phyloP scores from a whole-genome alignment of 1,139 yeast species.

The Maudiozyma humilis region DNA sequence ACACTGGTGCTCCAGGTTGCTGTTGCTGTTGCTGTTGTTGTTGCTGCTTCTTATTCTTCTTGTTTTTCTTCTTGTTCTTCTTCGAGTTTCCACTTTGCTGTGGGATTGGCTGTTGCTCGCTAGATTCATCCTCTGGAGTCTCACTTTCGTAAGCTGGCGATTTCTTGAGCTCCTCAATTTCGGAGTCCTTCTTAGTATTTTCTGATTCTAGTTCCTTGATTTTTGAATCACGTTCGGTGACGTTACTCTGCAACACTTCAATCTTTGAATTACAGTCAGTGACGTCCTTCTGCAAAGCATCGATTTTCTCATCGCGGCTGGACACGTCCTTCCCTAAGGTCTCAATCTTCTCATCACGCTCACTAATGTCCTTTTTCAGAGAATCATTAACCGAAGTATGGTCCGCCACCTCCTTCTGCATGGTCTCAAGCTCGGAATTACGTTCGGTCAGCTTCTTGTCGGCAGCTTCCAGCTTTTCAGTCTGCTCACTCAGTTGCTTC shows the following conservation, averaged over 20 bases:
- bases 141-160: too few species aligned
- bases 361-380: background rate
- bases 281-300: background rate
- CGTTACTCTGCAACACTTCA: background rate
- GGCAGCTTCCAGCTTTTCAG: background rate
- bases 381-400: background rate
- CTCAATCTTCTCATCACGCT: background rate
- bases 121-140: too few species aligned
- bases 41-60: constrained; percentile 3
- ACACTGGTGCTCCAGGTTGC: constrained; percentile 5
- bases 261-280: background rate
- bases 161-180: constrained; percentile 1
- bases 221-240: background rate
- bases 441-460: constrained; percentile 1
- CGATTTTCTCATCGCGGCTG: background rate
- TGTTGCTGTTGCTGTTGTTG: background rate
- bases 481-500: constrained; percentile 6
- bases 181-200: background rate
- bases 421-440: background rate
- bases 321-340: background rate
- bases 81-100: constrained; percentile 6
- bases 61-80: constrained; percentile 15
- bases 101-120: background rate
- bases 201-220: background rate
- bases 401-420: background rate